Evolutionary conservation across 345 rosid genomes (phyloP), one percentile per base, ranked within the genome.

Genomic region (Abelmoschus esculentus): DNA sequence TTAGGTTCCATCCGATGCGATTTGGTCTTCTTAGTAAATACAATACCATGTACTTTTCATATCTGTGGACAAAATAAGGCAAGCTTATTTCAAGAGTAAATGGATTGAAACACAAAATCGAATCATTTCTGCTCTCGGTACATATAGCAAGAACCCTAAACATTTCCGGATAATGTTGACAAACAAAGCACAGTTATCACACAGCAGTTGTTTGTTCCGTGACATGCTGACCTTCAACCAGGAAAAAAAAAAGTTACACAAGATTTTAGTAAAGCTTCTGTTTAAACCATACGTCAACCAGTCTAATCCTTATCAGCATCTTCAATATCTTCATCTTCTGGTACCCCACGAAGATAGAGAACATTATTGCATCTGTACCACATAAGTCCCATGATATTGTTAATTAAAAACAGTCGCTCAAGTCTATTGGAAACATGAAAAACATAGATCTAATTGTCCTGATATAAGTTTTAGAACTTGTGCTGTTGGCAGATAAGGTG

Each of bases 241-340:
- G 4, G 55, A 53, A 22, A 53, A 17, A 17, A 11, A 6, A 53
- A 53, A 53, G 57, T 53, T 17, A 53, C 57, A 53, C 26, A 26
- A 53, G 44, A 2, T 18, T 7, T 11, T 46, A 6, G 67, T 22
- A 22, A 34, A 14, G 32, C 34, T 42, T 26, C 58, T 12, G 50
- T 40, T 4, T 56, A 28, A 69, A 40, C 32, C 61, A 49, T 54
- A 19, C 28, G 68, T 32, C 9, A 38, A 73, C 34, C 65, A 22
- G 7, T 14, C 70, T 74, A 87, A 72, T 89, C 91, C 64, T 68
- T 77, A n/a, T 87, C 90, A 11, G 90, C 97, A 46, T 90, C 97
- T 72, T 82, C 95, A 31, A 93, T 72, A 4, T 93, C 98, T 80
- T 89, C 97, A 79, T 93, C 98, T 80, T 90, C 97, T 0, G 97